A percentile compares a stretch with the other conserved stretches of the same genome.
These are phyloP conservation scores for Sporobolomyces roseus DNA, from an alignment of 768 basidiomycete species.

Conservation along the genomic window DNA sequence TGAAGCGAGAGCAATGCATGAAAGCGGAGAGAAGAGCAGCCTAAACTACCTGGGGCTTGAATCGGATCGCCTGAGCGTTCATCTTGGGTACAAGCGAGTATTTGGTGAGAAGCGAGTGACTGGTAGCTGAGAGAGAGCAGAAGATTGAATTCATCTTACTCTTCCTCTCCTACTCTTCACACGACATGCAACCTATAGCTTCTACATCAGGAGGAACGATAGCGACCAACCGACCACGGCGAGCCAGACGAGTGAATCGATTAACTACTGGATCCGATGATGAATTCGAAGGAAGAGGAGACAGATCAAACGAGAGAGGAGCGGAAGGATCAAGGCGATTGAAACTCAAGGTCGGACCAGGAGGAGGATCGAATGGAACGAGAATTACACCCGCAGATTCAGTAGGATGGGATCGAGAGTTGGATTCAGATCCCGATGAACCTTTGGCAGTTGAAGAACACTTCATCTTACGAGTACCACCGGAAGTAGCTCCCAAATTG, in stretches of 20 bases:
- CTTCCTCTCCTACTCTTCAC: too few relatives aligned
- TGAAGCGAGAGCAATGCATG: too few relatives aligned
- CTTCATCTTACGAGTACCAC: slow-evolving; percentile 81
- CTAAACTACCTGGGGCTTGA: too few relatives aligned
- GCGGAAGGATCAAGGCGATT: slow-evolving; percentile 1
- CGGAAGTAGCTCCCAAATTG: slow-evolving; percentile 50
- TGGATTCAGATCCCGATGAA: slow-evolving; percentile 87
- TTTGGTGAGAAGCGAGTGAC: too few relatives aligned
- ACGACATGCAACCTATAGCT: neutral
- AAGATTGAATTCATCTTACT: too few relatives aligned
- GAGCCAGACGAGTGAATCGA: slow-evolving; percentile 8
- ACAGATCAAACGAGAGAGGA: neutral
- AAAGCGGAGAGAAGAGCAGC: too few relatives aligned
- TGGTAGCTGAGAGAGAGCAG: too few relatives aligned
- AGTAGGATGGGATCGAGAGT: slow-evolving; percentile 87
- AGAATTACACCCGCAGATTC: slow-evolving; percentile 28
- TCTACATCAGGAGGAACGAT: slow-evolving; percentile 16
- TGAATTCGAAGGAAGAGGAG: slow-evolving; percentile 17
- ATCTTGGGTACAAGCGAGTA: too few relatives aligned
- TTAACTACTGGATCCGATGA: slow-evolving; percentile 10
- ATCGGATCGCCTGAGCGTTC: too few relatives aligned
- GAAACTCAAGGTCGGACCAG: slow-evolving; percentile 15
- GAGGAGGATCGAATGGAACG: neutral
- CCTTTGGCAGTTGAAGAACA: slow-evolving; percentile 95
- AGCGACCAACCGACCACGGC: slow-evolving; percentile 19